Evolutionary conservation across 441 rosid species (phyloP).

Genomic region (Adansonia gregorii): DNA sequence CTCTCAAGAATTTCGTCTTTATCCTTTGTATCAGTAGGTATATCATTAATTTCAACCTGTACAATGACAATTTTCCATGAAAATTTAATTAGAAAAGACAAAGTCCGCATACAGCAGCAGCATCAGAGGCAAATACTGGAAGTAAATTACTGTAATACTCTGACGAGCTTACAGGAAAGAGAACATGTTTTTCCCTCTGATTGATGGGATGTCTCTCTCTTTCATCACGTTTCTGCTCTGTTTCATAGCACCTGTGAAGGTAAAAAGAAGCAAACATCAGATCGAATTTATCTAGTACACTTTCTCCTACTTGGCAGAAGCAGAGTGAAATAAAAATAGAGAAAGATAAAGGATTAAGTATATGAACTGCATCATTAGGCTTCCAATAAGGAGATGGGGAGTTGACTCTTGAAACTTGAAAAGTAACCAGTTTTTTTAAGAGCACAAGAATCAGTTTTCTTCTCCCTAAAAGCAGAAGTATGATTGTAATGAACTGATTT

Average conservation of each 20-base stretch:
- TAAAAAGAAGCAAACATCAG: conserved; percentile 28
- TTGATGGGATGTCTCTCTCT: conserved; percentile 90
- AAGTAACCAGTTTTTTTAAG: conserved; percentile 3
- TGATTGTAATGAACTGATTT: neutral
- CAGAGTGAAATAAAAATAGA: neutral
- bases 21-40: conserved; percentile 87
- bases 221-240: conserved; percentile 89
- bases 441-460: conserved; percentile 8
- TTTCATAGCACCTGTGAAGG: conserved; percentile 79
- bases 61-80: conserved; percentile 30
- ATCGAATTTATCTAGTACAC: conserved; percentile 19
- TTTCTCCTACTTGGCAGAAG: conserved; percentile 10
- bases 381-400: neutral
- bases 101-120: neutral
- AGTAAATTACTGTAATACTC: conserved; percentile 18
- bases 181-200: conserved; percentile 78
- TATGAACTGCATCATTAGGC: neutral
- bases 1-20: conserved; percentile 97
- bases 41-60: conserved; percentile 78
- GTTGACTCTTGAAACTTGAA: neutral
- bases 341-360: conserved; percentile 8
- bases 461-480: neutral
- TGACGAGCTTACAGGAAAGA: conserved; percentile 69
- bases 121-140: conserved; percentile 9
- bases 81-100: neutral